Conservation (phyloP, 2,329 filamentous ascomycete species). For the Verticillium dahliae region DNA sequence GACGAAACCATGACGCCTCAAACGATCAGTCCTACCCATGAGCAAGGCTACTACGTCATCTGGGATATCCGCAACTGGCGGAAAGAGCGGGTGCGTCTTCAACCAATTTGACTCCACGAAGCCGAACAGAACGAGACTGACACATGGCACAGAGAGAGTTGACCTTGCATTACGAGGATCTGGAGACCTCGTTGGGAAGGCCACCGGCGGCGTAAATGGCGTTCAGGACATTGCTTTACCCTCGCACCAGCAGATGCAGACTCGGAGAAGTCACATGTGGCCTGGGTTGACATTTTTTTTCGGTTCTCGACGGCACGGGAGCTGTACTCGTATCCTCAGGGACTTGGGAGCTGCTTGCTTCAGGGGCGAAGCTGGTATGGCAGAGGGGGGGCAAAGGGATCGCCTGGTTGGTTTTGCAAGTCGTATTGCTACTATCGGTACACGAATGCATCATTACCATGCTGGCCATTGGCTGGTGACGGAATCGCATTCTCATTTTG, state of each 20-base stretch:
- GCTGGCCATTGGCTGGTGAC: neutral
- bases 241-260: neutral
- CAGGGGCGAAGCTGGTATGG: neutral
- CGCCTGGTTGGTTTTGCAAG: neutral
- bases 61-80: conserved; percentile 59
- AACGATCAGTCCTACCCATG: conserved; percentile 48
- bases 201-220: neutral
- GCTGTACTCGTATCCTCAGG: neutral
- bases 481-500: neutral
- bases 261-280: neutral
- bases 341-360: neutral
- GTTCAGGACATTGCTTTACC: neutral
- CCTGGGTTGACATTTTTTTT: neutral
- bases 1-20: conserved; percentile 60
- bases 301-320: neutral
- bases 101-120: neutral
- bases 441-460: neutral
- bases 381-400: neutral
- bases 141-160: conserved; percentile 44
- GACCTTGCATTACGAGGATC: conserved; percentile 53
- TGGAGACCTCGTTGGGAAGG: conserved; percentile 38
- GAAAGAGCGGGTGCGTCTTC: conserved; percentile 51
- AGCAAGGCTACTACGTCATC: conserved; percentile 61
- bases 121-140: conserved; percentile 7
- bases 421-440: neutral